Evolutionary conservation across 202 grass and related monocot species (phyloP).

Genomic region (Saccharum hybrid): DNA sequence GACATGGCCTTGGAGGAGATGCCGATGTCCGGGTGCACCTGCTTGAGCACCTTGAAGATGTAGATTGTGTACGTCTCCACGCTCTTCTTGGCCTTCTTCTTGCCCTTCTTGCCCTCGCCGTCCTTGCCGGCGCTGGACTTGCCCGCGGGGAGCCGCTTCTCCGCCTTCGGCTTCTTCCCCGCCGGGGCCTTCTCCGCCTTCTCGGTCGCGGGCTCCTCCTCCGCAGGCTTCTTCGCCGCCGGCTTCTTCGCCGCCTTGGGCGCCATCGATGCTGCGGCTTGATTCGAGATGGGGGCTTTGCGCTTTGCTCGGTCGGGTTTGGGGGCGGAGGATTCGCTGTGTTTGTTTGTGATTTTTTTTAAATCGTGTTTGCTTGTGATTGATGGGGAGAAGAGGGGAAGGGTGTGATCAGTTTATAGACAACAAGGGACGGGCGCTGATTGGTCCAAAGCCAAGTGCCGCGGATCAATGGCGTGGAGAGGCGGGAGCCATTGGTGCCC

Average conservation of each 20-base stretch:
- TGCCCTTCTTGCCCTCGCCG: slow-evolving; percentile 47
- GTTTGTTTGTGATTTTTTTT: no score
- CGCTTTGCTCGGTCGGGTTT: no score
- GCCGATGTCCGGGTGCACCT: not conserved
- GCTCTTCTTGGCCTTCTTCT: slow-evolving; percentile 57
- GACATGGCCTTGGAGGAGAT: not conserved
- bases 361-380: no score
- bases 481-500: no score
- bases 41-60: slow-evolving; percentile 80
- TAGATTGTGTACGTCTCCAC: slow-evolving; percentile 75
- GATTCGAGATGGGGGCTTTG: no score
- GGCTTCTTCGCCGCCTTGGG: slow-evolving; percentile 21
- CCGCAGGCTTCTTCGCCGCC: slow-evolving; percentile 60
- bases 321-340: no score
- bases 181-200: slow-evolving; percentile 41
- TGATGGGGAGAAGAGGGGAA: no score
- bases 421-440: no score
- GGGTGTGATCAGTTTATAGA: no score
- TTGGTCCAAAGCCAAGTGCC: no score
- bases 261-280: slow-evolving; percentile 45
- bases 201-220: slow-evolving; percentile 36
- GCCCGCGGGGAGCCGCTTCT: slow-evolving; percentile 46
- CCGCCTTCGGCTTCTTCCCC: slow-evolving; percentile 57
- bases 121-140: slow-evolving; percentile 30
- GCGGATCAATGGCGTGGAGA: no score